A percentile compares a stretch with the other conserved stretches of the same genome.
Evolutionary conservation across 441 rosid genomes (phyloP).

Genomic region (Adansonia gregorii): DNA sequence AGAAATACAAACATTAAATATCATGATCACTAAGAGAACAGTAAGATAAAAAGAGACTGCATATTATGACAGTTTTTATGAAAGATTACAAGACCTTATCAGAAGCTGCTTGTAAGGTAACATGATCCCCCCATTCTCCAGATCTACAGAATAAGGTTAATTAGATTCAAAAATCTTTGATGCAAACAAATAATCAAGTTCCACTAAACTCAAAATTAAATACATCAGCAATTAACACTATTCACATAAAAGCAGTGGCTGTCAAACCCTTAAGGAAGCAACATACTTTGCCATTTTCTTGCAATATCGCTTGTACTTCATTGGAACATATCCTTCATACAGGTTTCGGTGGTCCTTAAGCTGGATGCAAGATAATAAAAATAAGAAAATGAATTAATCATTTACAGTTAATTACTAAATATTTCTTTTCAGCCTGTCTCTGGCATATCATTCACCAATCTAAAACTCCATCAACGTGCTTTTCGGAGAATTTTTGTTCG

Average conservation of each 20-base stretch:
- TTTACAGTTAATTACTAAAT: background rate
- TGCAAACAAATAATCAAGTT: constrained; percentile 24
- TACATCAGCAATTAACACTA: constrained; percentile 20
- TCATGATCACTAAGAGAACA: constrained; percentile 15
- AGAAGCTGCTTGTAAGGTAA: constrained; percentile 95
- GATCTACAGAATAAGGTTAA: constrained; percentile 50
- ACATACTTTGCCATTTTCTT: constrained; percentile 89
- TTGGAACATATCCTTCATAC: constrained; percentile 91
- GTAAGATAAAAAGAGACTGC: background rate
- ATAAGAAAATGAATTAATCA: constrained; percentile 25
- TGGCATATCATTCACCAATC: constrained; percentile 3
- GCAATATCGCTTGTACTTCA: constrained; percentile 87
- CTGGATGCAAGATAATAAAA: constrained; percentile 46
- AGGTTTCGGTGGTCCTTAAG: constrained; percentile 67
- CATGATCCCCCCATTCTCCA: constrained; percentile 98
- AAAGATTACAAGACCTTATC: constrained; percentile 64
- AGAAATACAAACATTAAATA: background rate
- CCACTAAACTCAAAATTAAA: constrained; percentile 18
- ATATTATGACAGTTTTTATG: constrained; percentile 22
- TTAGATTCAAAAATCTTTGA: constrained; percentile 31
- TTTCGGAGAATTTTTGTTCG: background rate
- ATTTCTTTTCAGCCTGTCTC: background rate
- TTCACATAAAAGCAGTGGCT: constrained; percentile 26
- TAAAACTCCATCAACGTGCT: constrained; percentile 7
- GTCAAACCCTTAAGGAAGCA: constrained; percentile 27